Evolutionary conservation across 73 alveolate species (phyloP).

Genomic region (Paramecium tetraurelia): DNA sequence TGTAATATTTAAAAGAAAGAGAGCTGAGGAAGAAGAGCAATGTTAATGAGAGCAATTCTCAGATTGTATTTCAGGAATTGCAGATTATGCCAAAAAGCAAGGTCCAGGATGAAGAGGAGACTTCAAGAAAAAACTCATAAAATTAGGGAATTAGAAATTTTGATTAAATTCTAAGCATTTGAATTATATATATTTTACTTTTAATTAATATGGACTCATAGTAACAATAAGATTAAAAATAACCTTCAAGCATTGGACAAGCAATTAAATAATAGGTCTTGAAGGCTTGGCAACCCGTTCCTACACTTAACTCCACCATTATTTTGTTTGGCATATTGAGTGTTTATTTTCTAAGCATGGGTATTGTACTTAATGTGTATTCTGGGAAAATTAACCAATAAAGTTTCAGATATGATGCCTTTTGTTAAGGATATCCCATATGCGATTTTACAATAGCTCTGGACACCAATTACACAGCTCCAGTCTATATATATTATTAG

Average conservation of each 20-base stretch:
- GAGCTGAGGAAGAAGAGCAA: background rate
- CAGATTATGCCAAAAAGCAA: background rate
- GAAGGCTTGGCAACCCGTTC: slow-evolving; percentile 58
- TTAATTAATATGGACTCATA: background rate
- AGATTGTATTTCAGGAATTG: background rate
- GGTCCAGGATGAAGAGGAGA: background rate
- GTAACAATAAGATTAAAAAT: background rate
- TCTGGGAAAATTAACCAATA: slow-evolving; percentile 53
- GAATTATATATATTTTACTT: background rate
- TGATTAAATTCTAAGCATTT: background rate
- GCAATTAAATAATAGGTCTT: background rate
- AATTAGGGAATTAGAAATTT: background rate
- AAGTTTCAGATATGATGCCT: slow-evolving; percentile 66
- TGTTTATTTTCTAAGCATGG: slow-evolving; percentile 67
- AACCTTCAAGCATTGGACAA: background rate
- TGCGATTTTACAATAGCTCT: background rate
- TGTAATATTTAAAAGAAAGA: background rate
- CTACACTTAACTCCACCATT: slow-evolving; percentile 38
- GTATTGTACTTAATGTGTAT: slow-evolving; percentile 67
- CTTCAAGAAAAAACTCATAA: background rate
- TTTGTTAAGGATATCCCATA: background rate
- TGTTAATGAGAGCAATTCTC: background rate
- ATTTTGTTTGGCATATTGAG: slow-evolving; percentile 59
- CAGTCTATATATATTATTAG: slow-evolving; percentile 76
- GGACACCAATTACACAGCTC: slow-evolving; percentile 67